Conservation (phyloP, 2,329 filamentous ascomycete genomes). For the Endoconidiophora polonica region DNA sequence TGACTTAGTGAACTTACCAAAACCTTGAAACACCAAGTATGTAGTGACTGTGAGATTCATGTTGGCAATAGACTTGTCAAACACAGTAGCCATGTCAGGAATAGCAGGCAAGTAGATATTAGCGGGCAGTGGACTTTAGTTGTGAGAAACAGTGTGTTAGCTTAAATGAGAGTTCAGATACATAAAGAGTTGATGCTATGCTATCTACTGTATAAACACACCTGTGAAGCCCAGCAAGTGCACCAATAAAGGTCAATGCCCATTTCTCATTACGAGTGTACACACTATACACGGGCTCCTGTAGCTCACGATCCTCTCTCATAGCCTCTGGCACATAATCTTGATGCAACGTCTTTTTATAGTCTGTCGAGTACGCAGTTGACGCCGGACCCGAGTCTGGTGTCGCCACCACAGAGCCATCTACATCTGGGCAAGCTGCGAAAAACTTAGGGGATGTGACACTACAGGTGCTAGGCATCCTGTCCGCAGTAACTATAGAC, state of each 20-base stretch:
- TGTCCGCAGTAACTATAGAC: too few species aligned
- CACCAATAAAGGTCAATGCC: constrained; percentile 17
- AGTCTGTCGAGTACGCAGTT: too few species aligned
- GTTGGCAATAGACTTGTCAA: constrained; percentile 18
- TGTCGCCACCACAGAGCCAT: too few species aligned
- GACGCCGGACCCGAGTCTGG: too few species aligned
- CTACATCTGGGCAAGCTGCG: too few species aligned
- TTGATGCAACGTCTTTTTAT: too few species aligned
- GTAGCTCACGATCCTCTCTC: not conserved
- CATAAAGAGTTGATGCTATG: not conserved
- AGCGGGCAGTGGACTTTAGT: constrained; percentile 19
- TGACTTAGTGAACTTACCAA: constrained; percentile 12
- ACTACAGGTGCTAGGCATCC: too few species aligned
- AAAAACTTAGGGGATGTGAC: too few species aligned
- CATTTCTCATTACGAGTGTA: constrained; percentile 18
- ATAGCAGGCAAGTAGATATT: constrained; percentile 23
- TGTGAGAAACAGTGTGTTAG: not conserved
- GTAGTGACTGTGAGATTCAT: constrained; percentile 21
- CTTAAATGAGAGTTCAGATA: not conserved
- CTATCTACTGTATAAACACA: not conserved
- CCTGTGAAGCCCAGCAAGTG: constrained; percentile 17
- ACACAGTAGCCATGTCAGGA: constrained; percentile 17
- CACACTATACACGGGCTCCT: constrained; percentile 15
- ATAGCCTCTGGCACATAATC: too few species aligned
- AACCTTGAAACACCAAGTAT: constrained; percentile 20